Percentiles rank a stretch among this genome's conserved stretches.
phyloP scores from a whole-genome alignment of 2,329 filamentous ascomycete genomes.

The Botryotinia globosa region DNA sequence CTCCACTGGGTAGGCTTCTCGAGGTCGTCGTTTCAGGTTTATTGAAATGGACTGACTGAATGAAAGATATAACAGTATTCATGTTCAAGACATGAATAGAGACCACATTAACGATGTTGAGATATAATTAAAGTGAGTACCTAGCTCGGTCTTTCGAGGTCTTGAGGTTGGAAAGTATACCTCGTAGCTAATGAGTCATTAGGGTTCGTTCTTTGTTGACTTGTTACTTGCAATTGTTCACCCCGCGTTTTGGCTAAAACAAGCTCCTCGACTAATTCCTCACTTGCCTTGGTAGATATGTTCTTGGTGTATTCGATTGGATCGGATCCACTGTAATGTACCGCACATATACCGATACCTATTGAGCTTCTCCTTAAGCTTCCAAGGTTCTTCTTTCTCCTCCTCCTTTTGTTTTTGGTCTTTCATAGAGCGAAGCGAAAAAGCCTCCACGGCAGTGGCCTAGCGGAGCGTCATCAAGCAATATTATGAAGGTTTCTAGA shows the following conservation, averaged over 20 bases:
- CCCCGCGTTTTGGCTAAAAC: not conserved
- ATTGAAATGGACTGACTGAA: not conserved
- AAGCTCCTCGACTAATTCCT: not conserved
- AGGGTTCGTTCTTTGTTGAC: not conserved
- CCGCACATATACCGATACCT: not conserved
- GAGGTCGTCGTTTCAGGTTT: not conserved
- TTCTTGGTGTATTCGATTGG: not conserved
- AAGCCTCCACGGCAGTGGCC: conserved; percentile 3
- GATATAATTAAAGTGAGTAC: not conserved
- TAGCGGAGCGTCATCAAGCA: not conserved
- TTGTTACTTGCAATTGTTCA: not conserved
- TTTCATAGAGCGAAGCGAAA: not conserved
- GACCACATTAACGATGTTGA: not conserved
- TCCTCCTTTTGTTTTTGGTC: not conserved
- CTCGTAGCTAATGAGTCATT: not conserved
- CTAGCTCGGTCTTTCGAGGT: not conserved
- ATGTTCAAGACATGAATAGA: not conserved
- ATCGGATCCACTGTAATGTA: not conserved
- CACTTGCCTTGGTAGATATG: not conserved
- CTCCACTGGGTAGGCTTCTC: not conserved
- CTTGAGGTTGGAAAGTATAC: not conserved
- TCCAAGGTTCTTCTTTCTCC: not conserved
- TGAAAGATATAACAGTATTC: not conserved
- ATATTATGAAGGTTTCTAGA: not conserved
- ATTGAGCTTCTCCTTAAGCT: not conserved